Evolutionary conservation across 306 rosid genomes (phyloP).

Genomic region (Fragaria nilgerrensis): DNA sequence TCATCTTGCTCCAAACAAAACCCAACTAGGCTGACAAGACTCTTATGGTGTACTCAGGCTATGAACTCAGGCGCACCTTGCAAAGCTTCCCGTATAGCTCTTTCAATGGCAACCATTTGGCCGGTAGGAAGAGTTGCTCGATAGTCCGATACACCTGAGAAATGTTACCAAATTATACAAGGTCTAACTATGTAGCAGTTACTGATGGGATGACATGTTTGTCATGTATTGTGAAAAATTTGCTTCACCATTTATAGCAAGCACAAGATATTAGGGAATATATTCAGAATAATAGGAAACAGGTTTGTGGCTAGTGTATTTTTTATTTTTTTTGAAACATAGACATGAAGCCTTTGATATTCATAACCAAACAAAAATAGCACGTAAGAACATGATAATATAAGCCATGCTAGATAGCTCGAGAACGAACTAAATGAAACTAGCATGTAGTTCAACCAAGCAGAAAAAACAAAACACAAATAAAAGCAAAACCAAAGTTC

Average conservation of each 20-base stretch:
- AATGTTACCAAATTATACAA: background rate
- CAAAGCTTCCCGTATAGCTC: slow-evolving; percentile 60
- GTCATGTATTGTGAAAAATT: background rate
- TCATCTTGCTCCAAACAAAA: slow-evolving; percentile 76
- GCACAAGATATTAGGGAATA: background rate
- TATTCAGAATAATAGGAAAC: background rate
- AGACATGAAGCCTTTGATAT: too few relatives aligned
- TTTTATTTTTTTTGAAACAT: too few relatives aligned
- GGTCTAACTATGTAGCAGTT: background rate
- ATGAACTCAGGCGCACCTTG: slow-evolving; percentile 71
- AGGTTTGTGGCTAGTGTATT: background rate
- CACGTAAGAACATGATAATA: too few relatives aligned
- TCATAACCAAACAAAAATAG: too few relatives aligned
- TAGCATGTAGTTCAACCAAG: too few relatives aligned
- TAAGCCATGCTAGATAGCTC: too few relatives aligned
- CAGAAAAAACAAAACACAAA: too few relatives aligned
- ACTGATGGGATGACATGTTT: background rate
- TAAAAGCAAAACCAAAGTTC: too few relatives aligned
- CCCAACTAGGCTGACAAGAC: slow-evolving; percentile 71
- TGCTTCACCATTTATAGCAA: background rate
- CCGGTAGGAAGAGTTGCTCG: slow-evolving; percentile 52
- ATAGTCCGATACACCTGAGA: slow-evolving; percentile 53
- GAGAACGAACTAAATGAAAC: too few relatives aligned
- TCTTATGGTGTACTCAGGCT: slow-evolving; percentile 83
- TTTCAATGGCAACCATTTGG: slow-evolving; percentile 65